These are phyloP conservation scores for Hericium coralloides DNA, from an alignment of 768 basidiomycete species.

Conservation along the genomic window DNA sequence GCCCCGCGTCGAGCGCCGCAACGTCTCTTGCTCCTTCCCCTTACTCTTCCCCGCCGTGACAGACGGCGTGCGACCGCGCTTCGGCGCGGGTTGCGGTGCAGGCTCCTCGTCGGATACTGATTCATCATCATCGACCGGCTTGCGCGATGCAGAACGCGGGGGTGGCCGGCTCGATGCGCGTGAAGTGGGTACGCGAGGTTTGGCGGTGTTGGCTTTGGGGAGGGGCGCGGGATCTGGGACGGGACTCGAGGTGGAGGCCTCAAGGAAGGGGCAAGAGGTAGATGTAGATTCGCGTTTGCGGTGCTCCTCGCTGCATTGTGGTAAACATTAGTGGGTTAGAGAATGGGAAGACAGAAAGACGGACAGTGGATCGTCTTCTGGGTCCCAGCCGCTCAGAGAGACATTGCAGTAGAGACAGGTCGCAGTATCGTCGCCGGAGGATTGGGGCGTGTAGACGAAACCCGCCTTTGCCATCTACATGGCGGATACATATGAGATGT, in stretches of 20 bases:
- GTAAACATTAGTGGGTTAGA: constrained; percentile 1
- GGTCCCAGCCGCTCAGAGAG: constrained; percentile 80
- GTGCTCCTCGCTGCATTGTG: constrained; percentile 57
- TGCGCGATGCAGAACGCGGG: constrained; percentile 10
- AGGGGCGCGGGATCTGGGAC: constrained; percentile 15
- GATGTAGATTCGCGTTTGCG: constrained; percentile 51
- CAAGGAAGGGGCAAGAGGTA: constrained; percentile 33
- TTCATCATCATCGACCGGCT: constrained; percentile 2
- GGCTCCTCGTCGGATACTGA: constrained; percentile 1
- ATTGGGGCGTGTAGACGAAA: constrained; percentile 71
- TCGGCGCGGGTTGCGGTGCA: background rate
- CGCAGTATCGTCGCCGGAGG: constrained; percentile 65
- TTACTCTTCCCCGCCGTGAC: background rate
- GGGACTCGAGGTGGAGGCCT: background rate
- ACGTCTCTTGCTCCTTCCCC: background rate
- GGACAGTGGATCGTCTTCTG: constrained; percentile 80
- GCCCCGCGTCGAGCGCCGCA: constrained; percentile 14
- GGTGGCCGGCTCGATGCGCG: constrained; percentile 20
- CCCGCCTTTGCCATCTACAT: constrained; percentile 82
- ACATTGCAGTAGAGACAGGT: constrained; percentile 82
- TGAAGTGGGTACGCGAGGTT: constrained; percentile 15
- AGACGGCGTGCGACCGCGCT: constrained; percentile 6
- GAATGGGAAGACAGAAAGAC: constrained; percentile 21
- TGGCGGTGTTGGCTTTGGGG: constrained; percentile 6
- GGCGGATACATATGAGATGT: background rate